Evolutionary conservation across 495 filamentous ascomycete genomes (phyloP), one percentile per base, ranked within the genome.

Genomic region (Xeromyces bisporus): DNA sequence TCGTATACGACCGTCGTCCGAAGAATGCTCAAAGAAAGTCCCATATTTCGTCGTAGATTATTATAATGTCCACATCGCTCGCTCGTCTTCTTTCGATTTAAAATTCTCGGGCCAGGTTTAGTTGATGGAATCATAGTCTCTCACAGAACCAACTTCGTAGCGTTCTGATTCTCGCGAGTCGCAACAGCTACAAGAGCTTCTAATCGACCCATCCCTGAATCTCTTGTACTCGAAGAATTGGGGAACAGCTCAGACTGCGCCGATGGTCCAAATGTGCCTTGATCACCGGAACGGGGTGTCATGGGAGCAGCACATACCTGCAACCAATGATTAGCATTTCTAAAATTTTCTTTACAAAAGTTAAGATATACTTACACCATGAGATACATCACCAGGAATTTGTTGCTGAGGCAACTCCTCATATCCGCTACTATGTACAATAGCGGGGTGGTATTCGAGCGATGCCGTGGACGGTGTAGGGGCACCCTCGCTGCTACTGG

Each of bases 171-270:
- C 46, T 92, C 80, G 36, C 77, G 80, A 2, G 85, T 89, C 6
- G 85, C 85, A 33, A 89, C 83, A 2, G 85, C 85, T 15, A 93
- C 85, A 18, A 93, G 67, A 10, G 81, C 80, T 35, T 93, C 79
- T 14, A 93, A 56, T 9, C 80, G 62, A 31, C 69, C 65, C 73
- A 86, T 78, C 28, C 67, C 67, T 28, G 51, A 58, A 38, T 50
- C 44, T 16, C 46, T 40, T 13, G 42, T 41, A n/a, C n/a, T n/a
- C 20, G 51, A 37, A 1, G 48, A 36, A 32, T 50, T 44, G 12
- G 48, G 29, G 26, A 52, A 55, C 10, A 53, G 33, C 11, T 46
- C 47, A 28, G 52, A 31, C 23, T 57, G 41, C 18, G 47, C 45
- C 25, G 58, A 47, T 30, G 41, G 50, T 37, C 53, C 48, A 14